Base-by-base conservation (phyloP, 2,329 filamentous ascomycete genomes). In the Beauveria sp. region DNA sequence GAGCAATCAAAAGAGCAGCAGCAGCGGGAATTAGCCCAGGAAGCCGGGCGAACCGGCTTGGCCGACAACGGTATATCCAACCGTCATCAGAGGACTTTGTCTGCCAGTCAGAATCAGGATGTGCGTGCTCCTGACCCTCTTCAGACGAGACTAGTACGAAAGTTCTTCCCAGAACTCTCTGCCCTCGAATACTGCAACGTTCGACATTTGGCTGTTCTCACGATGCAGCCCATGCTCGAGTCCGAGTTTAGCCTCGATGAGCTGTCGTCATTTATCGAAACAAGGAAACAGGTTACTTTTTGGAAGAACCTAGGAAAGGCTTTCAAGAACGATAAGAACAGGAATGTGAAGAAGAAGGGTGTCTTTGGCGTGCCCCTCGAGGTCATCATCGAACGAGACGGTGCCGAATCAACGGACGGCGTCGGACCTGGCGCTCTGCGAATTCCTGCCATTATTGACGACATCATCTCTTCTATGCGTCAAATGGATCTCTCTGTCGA, bases 401-500 rank as follows among this genome's bases (percentile, higher is more conserved):
- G 93, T 49, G 93, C 95, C 46, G 95, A 99, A 71, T 98, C 93
- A n/a, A 98, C 93, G 1, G 92, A 98, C 72, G 95, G 95, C 42
- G 91, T 99, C 64, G 95, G 95, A 0, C 93, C 95, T 12, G 93
- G 93, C 20, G 89, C 91, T 16, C 81, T 99, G 62, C 89, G 91
- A 59, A 91, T 99, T 48, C 95, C 95, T 3, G 90, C 91, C n/a
- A 81, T 99, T 58, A 84, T 99, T n/a, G 93, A 98, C 70, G 93
- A 97, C 72, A 88, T 93, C 54, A 88, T 99, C 43, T 89, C 90
- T 4, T 92, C 93, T 14, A 96, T 99, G 91, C 88, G 93, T 68
- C 95, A 93, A 75, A 98, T 99, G 91, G 95, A 99, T 74, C 92
- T 99, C 79, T 98, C 93, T 1, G 91, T 99, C 1, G 95, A 99